These are phyloP conservation scores for Lichtheimia corymbifera DNA, from an alignment of 371 early-diverging fungal species.

Conservation along the genomic window DNA sequence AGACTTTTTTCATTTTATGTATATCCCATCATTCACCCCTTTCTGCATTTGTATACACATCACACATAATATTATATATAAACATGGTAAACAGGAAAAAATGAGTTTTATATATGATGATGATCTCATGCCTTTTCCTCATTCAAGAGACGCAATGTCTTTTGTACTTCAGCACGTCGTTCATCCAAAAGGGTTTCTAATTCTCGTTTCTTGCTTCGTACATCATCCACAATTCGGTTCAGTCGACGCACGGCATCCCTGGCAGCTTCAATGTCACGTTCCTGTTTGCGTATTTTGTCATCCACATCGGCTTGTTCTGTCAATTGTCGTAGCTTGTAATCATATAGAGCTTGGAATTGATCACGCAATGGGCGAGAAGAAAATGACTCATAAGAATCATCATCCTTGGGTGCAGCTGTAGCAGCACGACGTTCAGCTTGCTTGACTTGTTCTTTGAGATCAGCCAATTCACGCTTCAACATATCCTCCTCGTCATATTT, in stretches of 20 bases:
- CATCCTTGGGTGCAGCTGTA: conserved; percentile 24
- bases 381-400: conserved; percentile 35
- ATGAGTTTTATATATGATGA: not conserved
- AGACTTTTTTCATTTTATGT: too few relatives aligned
- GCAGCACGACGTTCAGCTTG: conserved; percentile 36
- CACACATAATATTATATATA: not conserved
- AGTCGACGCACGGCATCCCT: conserved; percentile 48
- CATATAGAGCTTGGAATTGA: conserved; percentile 53
- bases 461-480: conserved; percentile 44
- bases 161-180: conserved; percentile 30
- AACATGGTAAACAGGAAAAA: too few relatives aligned
- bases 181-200: conserved; percentile 38
- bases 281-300: conserved; percentile 48
- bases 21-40: conserved; percentile 1
- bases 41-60: conserved; percentile 9
- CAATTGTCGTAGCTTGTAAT: conserved; percentile 50
- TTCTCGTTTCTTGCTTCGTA: conserved; percentile 47
- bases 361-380: conserved; percentile 45
- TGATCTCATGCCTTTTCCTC: conserved; percentile 14
- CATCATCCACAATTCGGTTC: conserved; percentile 49
- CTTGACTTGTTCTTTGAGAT: conserved; percentile 40
- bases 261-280: conserved; percentile 55
- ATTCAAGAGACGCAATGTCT: conserved; percentile 23
- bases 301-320: conserved; percentile 51
- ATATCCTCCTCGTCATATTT: conserved; percentile 54